Conservation (phyloP, 2,329 filamentous ascomycete genomes). For the Talaromyces sp. region DNA sequence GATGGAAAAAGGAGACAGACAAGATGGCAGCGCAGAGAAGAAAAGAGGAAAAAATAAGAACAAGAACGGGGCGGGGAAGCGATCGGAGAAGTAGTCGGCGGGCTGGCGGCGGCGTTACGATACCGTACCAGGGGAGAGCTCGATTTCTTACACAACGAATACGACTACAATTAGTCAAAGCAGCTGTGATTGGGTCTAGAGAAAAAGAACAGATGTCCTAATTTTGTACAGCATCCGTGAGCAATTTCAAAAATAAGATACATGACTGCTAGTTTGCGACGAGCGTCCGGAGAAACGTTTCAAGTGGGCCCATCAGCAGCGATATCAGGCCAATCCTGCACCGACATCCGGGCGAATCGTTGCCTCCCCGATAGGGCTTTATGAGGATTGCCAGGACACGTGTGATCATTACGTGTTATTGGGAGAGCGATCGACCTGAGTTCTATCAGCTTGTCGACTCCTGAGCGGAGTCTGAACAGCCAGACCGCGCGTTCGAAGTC, state of each 20-base stretch:
- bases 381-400: background rate
- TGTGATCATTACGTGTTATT: background rate
- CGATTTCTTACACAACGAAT: conserved; percentile 1
- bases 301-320: background rate
- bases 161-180: background rate
- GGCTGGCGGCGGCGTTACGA: background rate
- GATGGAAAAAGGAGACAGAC: background rate
- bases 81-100: background rate
- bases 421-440: background rate
- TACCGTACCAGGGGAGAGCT: background rate
- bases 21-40: background rate
- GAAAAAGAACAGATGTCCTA: background rate
- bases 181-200: background rate
- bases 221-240: background rate
- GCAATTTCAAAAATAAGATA: background rate
- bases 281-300: background rate
- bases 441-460: background rate
- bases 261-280: background rate
- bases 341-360: background rate
- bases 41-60: background rate
- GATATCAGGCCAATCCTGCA: background rate
- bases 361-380: background rate
- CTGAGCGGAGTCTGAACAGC: background rate
- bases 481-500: background rate
- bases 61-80: background rate